Percentiles rank a stretch among this genome's conserved stretches.
phyloP scores from a whole-genome alignment of 371 early-diverging fungal species.

The Nosema muscidifuracis region DNA sequence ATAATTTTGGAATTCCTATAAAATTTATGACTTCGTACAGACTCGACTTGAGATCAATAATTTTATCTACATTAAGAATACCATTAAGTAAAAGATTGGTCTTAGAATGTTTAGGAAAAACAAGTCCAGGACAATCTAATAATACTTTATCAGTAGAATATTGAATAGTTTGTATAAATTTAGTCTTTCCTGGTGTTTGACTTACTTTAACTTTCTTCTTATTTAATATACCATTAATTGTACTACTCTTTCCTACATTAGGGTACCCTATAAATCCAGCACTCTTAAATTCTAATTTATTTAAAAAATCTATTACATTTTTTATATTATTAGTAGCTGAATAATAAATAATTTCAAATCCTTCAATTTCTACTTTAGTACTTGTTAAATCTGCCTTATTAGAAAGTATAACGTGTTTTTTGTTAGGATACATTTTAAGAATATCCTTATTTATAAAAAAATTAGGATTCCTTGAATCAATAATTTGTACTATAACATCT shows the following conservation, averaged over 20 bases:
- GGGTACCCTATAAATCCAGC: slow-evolving; percentile 98
- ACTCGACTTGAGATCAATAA: slow-evolving; percentile 69
- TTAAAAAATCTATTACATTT: slow-evolving; percentile 22
- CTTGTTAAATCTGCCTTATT: slow-evolving; percentile 96
- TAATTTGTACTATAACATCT: slow-evolving; percentile 89
- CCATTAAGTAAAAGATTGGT: slow-evolving; percentile 96
- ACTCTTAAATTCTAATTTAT: slow-evolving; percentile 62
- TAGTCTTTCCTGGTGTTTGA: slow-evolving; percentile 98
- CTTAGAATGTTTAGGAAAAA: slow-evolving; percentile 91
- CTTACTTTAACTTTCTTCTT: slow-evolving; percentile 86
- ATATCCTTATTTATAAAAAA: slow-evolving; percentile 85
- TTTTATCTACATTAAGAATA: slow-evolving; percentile 91
- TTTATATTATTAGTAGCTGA: slow-evolving; percentile 19
- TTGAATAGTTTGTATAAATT: slow-evolving; percentile 86
- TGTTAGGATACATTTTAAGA: slow-evolving; percentile 74
- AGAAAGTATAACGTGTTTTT: slow-evolving; percentile 76
- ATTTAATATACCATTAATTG: slow-evolving; percentile 90
- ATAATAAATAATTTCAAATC: slow-evolving; percentile 63
- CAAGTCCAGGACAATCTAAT: slow-evolving; percentile 98
- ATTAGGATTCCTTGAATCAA: slow-evolving; percentile 94
- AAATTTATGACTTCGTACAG: slow-evolving; percentile 49
- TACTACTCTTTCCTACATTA: slow-evolving; percentile 98
- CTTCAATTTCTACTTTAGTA: slow-evolving; percentile 62
- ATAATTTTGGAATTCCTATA: slow-evolving; percentile 51
- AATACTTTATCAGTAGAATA: slow-evolving; percentile 70